These are phyloP conservation scores for Batkoa obscura DNA, from an alignment of 371 early-diverging fungal species.

Conservation along the genomic window DNA sequence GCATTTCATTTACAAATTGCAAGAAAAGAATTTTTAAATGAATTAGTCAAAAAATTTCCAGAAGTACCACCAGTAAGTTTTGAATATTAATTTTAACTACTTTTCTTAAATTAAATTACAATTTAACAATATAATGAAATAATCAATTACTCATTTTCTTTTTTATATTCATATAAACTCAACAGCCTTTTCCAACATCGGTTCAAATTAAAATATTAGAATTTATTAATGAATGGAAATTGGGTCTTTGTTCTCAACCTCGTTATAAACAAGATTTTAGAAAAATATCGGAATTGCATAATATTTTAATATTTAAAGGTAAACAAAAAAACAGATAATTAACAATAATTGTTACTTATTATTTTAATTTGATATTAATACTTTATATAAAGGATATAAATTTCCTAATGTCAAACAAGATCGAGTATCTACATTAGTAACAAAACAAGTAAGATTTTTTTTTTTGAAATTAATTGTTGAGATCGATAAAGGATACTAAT, in stretches of 20 bases:
- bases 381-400: constrained; percentile 46
- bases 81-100: not conserved
- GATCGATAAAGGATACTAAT: no score
- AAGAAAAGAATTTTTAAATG: constrained; percentile 86
- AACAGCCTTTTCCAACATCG: constrained; percentile 22
- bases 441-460: constrained; percentile 21
- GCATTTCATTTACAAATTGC: constrained; percentile 86
- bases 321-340: not conserved
- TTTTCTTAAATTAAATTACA: no score
- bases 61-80: constrained; percentile 44
- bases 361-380: no score
- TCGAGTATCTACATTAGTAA: constrained; percentile 38
- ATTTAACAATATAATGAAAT: not conserved
- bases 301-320: constrained; percentile 63
- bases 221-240: constrained; percentile 81
- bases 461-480: no score
- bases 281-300: constrained; percentile 82
- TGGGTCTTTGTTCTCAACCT: constrained; percentile 56
- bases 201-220: constrained; percentile 72
- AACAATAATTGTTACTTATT: not conserved
- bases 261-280: constrained; percentile 74
- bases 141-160: not conserved
- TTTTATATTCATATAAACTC: not conserved
- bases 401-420: constrained; percentile 62
- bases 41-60: constrained; percentile 77